Evolutionary conservation across 257 asterid species (phyloP).

Genomic region (Capsicum pubescens): DNA sequence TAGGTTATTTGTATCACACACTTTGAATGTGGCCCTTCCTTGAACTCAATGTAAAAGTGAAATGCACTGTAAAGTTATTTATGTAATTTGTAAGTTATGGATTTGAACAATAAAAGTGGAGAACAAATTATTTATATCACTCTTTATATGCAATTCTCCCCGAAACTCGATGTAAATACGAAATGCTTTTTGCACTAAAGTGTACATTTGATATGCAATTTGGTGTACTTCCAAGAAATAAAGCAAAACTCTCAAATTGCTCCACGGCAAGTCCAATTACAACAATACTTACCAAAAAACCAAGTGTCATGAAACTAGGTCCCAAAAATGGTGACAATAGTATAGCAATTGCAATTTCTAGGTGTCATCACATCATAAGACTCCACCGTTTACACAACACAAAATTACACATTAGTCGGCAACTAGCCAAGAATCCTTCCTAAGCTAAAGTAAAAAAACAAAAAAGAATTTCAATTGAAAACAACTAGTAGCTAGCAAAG

Average conservation of each 20-base stretch:
- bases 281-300: background rate
- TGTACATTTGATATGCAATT: no score
- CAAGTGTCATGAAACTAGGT: background rate
- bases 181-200: no score
- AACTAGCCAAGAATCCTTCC: background rate
- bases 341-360: background rate
- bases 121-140: no score
- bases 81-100: no score
- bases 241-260: background rate
- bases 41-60: no score
- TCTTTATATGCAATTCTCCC: no score
- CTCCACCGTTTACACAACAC: background rate
- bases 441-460: background rate
- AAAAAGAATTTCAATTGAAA: background rate
- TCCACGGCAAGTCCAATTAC: constrained; percentile 10
- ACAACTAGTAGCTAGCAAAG: constrained; percentile 16
- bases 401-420: constrained; percentile 2
- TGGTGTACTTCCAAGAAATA: background rate
- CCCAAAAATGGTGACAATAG: background rate
- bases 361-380: background rate
- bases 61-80: no score
- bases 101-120: no score
- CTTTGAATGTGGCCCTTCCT: no score
- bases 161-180: no score
- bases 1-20: no score